Evolutionary conservation across 176 grass and related monocot genomes (phyloP), one percentile per base, ranked within the genome.

Genomic region (Oryza officinalis): DNA sequence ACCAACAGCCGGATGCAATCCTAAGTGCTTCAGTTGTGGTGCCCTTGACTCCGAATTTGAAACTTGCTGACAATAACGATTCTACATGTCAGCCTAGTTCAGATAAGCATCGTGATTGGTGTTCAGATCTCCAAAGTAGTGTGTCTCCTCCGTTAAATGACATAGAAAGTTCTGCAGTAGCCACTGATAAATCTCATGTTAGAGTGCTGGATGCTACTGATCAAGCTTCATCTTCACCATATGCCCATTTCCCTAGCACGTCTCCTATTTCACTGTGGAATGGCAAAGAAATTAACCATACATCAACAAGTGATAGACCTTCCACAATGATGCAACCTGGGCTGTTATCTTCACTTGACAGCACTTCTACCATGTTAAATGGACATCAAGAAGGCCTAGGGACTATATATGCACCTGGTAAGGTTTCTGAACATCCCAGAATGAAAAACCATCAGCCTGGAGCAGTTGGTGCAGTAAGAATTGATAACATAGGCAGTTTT

Each of bases 61-160:
- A 65, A 76, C 47, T 78, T 13, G 37, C 43, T 22, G 78, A 73
- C 45, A 85, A 79, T 66, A 84, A 86, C 64, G 80, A 65, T 26
- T 22, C 47, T 8, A 14, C 87, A 77, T 79, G 67, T 82, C 70
- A 72, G 40, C 76, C 52, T 88, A 64, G 25, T 71, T 78, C 63
- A 54, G 85, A 66, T 91, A 86, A 89, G 60, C 72, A 81, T 81
- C 65, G 49, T 84, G 89, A 82, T 65, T 89, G 86, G 86, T 87
- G 43, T 70, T 78, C 50, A 67, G 77, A 87, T 27, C 15, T 73
- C 27, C 86, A 74, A 82, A 87, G 67, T 76, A 60, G 68, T 67
- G 57, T 25, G 32, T 37, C 27, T 78, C 32, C 27, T 78, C 32
- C 15, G 20, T 61, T 31, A 41, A 80, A 80, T 83, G 75, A 74